phyloP scores from a whole-genome alignment of 805 yeast species.

The Yarrowia alimentaria region DNA sequence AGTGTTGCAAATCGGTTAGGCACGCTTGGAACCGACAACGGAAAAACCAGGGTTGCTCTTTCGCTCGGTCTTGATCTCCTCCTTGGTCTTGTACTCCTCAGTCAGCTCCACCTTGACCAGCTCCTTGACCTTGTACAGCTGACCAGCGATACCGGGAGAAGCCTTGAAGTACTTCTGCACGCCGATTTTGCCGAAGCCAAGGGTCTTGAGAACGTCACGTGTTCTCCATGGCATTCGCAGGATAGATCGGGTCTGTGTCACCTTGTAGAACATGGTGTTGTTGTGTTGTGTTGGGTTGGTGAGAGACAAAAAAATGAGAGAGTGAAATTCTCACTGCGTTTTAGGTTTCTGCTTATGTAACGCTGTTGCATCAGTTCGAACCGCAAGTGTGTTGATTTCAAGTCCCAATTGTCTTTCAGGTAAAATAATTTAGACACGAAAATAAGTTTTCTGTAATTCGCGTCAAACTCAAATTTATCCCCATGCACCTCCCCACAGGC shows the following conservation, averaged over 20 bases:
- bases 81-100: constrained; percentile 40
- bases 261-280: constrained; percentile 50
- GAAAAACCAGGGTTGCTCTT: constrained; percentile 22
- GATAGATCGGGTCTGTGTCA: constrained; percentile 75
- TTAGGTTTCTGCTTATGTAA: too few relatives aligned
- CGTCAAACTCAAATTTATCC: constrained; percentile 9
- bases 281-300: background rate
- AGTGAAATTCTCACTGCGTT: background rate
- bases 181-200: constrained; percentile 76
- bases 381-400: too few relatives aligned
- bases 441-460: background rate
- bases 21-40: constrained; percentile 25
- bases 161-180: constrained; percentile 70
- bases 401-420: too few relatives aligned
- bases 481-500: background rate
- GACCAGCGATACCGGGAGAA: constrained; percentile 80
- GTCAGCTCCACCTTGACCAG: constrained; percentile 77
- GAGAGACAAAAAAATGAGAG: background rate
- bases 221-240: constrained; percentile 77
- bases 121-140: constrained; percentile 79
- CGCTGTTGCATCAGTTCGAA: too few relatives aligned
- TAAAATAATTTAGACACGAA: too few relatives aligned
- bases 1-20: too few relatives aligned
- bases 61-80: constrained; percentile 21
- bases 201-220: constrained; percentile 60